Evolutionary conservation across 139 green algal species (phyloP), one percentile per base, ranked within the genome.

Genomic region (Haematococcus lacustris): DNA sequence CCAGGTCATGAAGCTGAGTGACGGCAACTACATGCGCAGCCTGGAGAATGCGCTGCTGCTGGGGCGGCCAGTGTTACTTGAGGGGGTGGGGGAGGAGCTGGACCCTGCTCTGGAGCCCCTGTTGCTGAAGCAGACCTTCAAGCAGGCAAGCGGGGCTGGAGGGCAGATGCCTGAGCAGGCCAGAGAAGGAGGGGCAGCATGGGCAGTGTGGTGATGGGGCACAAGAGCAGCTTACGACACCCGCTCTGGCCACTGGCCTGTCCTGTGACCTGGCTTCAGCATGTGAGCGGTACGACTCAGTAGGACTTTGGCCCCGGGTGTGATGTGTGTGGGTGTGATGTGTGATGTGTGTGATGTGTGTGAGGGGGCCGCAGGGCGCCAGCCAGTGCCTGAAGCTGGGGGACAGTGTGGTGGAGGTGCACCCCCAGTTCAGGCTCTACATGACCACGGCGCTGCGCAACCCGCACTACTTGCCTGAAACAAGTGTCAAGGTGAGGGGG

Each of bases 391-490:
- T 89, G 26, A 87, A 89, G 79, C 85, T 94, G 34, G 89, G 89
- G 17, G 89, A 94, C 71, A 88, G 80, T 57, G 76, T 90, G 66
- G 85, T 93, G 38, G 87, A 88, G 34, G 92, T 89, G 77, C 79
- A 85, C 66, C 38, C 62, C 17, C 7, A 9, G n/a, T 68, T 71
- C 72, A 26, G 28, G 5, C 33, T 71, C 38, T 67, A 74, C 51
- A 74, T 74, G 35, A 71, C 66, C 62, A 40, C 87, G 3, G 79
- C 86, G 76, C 75, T 91, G 38, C 78, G 82, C 57, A 90, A 91
- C 80, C 86, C 88, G 5, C 86, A 93, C 75, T 91, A 90, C 77
- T 76, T 91, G 60, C 88, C 88, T 17, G 88, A 93, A 68, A 79
- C 86, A 17, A 73, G 84, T 3, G 84, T 90, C 65, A 91, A 91